These are phyloP conservation scores for Saprolegnia diclina DNA, from an alignment of 352 stramenopile genomes.

Conservation along the genomic window DNA sequence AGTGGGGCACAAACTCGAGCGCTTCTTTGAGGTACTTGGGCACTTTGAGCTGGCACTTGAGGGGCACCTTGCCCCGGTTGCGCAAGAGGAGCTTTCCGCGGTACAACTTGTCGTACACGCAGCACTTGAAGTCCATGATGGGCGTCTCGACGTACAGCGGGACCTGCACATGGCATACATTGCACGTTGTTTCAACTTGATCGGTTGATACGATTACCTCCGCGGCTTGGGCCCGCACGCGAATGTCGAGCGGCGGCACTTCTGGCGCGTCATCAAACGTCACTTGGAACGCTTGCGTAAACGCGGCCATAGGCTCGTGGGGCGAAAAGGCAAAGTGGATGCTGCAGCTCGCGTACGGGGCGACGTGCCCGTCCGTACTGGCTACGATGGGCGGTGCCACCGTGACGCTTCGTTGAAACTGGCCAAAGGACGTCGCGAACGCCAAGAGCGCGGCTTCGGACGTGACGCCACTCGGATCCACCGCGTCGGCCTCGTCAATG, in stretches of 20 bases:
- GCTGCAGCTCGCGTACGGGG: conserved; percentile 18
- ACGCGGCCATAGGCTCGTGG: neutral
- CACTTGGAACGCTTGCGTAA: conserved; percentile 27
- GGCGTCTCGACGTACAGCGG: conserved; percentile 39
- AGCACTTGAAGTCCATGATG: conserved; percentile 76
- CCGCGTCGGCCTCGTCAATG: conserved; percentile 2
- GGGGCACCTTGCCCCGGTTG: conserved; percentile 84
- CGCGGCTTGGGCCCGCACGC: conserved; percentile 31
- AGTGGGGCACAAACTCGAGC: conserved; percentile 77
- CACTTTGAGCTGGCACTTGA: conserved; percentile 72
- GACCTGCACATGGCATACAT: conserved; percentile 26
- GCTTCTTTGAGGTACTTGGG: conserved; percentile 52
- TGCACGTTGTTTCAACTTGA: no score
- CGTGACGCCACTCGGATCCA: neutral
- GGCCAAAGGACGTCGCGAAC: conserved; percentile 23
- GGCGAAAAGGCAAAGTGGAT: conserved; percentile 32
- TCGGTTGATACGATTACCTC: neutral
- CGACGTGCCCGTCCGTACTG: conserved; percentile 24
- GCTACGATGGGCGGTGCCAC: conserved; percentile 20
- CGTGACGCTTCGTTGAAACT: conserved; percentile 20
- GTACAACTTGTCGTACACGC: conserved; percentile 83
- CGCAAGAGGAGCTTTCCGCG: conserved; percentile 64
- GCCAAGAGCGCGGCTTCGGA: conserved; percentile 22
- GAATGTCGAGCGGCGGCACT: conserved; percentile 27
- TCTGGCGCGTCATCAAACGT: conserved; percentile 33